These are phyloP conservation scores for Eutrema yunnanense DNA, from an alignment of 345 rosid species.

Conservation along the genomic window DNA sequence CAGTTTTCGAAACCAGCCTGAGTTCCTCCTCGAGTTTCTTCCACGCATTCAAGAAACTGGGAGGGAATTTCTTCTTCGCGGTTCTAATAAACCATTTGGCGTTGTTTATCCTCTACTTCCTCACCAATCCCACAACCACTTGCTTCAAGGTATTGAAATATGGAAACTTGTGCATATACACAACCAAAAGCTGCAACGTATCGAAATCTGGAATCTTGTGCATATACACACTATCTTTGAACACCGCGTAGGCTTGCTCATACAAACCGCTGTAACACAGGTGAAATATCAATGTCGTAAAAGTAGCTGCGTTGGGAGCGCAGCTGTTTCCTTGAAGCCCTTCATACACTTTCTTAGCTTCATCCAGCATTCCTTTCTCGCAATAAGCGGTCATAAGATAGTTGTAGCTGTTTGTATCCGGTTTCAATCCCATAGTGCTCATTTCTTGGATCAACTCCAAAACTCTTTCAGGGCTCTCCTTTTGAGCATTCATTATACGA, in stretches of 20 bases:
- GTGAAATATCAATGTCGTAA: constrained; percentile 52
- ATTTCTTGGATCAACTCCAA: constrained; percentile 58
- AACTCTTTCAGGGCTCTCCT: constrained; percentile 39
- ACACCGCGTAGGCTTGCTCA: constrained; percentile 50
- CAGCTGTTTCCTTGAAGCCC: constrained; percentile 43
- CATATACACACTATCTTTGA: constrained; percentile 56
- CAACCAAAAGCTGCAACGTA: constrained; percentile 49
- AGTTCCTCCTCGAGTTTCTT: constrained; percentile 56
- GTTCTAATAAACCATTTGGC: constrained; percentile 62
- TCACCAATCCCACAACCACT: constrained; percentile 45
- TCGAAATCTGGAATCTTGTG: constrained; percentile 63
- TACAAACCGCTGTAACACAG: constrained; percentile 41
- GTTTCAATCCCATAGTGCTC: constrained; percentile 49
- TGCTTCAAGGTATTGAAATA: no score
- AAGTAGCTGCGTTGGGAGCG: constrained; percentile 60
- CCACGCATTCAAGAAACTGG: constrained; percentile 57
- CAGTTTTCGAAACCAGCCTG: constrained; percentile 31
- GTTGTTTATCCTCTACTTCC: constrained; percentile 45
- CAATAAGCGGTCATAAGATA: constrained; percentile 62
- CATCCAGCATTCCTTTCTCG: constrained; percentile 48
- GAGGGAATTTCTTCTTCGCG: constrained; percentile 60
- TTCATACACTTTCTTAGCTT: constrained; percentile 54
- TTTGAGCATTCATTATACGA: constrained; percentile 41
- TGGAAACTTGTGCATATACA: no score
- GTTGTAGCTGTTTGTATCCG: constrained; percentile 60